phyloP scores from a whole-genome alignment of 179 eudicot species.

The Amaranthus tricolor region DNA sequence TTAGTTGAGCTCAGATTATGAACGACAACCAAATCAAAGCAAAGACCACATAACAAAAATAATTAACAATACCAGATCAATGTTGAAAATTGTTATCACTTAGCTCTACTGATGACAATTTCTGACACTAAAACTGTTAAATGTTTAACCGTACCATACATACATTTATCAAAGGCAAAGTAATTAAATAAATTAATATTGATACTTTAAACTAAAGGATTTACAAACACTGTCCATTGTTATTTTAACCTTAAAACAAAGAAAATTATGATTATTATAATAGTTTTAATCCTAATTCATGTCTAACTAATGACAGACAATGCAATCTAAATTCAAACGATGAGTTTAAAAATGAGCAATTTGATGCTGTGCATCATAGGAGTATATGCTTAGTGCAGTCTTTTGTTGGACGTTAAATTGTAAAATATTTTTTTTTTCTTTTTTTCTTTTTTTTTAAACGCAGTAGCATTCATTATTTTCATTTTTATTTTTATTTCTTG shows the following conservation, averaged over 20 bases:
- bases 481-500: too few relatives aligned
- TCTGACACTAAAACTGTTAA: slow-evolving; percentile 20
- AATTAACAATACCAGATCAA: background rate
- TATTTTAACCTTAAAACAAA: slow-evolving; percentile 8
- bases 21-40: background rate
- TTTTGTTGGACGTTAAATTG: too few relatives aligned
- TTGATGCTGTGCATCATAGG: background rate
- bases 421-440: too few relatives aligned
- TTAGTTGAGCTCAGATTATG: background rate
- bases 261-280: slow-evolving; percentile 11
- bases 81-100: slow-evolving; percentile 15
- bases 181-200: slow-evolving; percentile 1
- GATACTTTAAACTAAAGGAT: background rate
- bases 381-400: too few relatives aligned
- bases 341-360: slow-evolving; percentile 22
- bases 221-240: background rate
- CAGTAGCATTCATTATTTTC: too few relatives aligned
- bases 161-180: background rate
- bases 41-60: slow-evolving; percentile 1
- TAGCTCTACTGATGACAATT: slow-evolving; percentile 13
- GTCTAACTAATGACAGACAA: slow-evolving; percentile 26
- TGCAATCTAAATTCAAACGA: slow-evolving; percentile 5
- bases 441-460: too few relatives aligned
- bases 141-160: slow-evolving; percentile 13
- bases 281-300: slow-evolving; percentile 17